Evolutionary conservation across 306 rosid species (phyloP), one percentile per base, ranked within the genome.

Genomic region (Quercus ilex): DNA sequence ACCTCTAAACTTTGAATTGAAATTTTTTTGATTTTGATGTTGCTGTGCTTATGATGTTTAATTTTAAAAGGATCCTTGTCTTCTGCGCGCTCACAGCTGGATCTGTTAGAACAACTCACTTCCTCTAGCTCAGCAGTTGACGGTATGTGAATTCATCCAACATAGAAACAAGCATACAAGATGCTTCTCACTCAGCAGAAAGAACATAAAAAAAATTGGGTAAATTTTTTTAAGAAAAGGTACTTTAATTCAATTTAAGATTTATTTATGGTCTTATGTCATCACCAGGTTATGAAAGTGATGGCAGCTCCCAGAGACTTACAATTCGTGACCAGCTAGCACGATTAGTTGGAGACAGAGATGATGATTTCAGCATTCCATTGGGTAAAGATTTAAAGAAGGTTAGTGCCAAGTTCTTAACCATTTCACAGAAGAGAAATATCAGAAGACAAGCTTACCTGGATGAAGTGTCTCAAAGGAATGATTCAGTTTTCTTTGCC

Each of bases 21-120:
- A 0, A 9, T 4, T 3, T 0, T 30, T 5, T 17, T 64, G 26
- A 33, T 67, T 19, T 67, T 67, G 51, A 33, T 35, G 0, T 72
- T 80, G 57, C 75, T 12, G 46, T 59, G 26, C 35, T 81, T 75
- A 68, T 75, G 55, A 53, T 77, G 60, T 64, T 20, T 21, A 80
- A 6, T 75, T 3, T 78, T 72, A 28, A 23, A 76, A 94, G 99
- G 89, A 77, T 79, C 99, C 33, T 75, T 87, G 41, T 88, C 98
- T 56, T 88, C 99, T 59, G 79, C 92, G 25, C 97, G 95, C 69
- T 65, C 94, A 46, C 98, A 89, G 86, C 85, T 95, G 78, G 96
- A 88, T 89, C 99, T 95, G 79, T 75, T 95, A 87, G 98, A 93
- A 72, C 99, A 93, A 80, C 92, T 95, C 77, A 84, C 99, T 51